These are phyloP conservation scores for Blepharisma stoltei DNA, from an alignment of 73 alveolate genomes.

Conservation along the genomic window DNA sequence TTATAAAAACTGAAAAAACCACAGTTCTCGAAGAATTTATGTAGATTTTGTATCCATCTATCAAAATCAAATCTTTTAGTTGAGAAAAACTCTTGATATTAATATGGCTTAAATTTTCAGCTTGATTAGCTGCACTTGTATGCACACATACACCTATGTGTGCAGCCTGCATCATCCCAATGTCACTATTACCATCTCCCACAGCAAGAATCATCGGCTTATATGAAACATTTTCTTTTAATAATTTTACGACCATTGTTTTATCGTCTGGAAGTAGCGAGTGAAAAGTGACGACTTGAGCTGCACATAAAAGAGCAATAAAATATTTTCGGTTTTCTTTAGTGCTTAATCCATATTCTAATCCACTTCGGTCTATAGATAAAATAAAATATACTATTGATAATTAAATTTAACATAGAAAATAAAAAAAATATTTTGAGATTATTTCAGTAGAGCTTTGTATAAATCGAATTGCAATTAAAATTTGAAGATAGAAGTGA, in stretches of 20 bases:
- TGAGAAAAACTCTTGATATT: background rate
- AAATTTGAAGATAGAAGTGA: background rate
- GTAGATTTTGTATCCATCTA: background rate
- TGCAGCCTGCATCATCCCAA: constrained; percentile 18
- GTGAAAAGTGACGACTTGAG: constrained; percentile 10
- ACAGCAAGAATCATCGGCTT: constrained; percentile 1
- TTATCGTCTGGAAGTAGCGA: constrained; percentile 8
- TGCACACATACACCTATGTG: background rate
- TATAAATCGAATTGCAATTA: background rate
- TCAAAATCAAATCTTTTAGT: background rate
- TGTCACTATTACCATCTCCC: constrained; percentile 20
- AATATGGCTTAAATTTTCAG: background rate
- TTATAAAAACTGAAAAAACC: background rate
- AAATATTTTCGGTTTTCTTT: background rate
- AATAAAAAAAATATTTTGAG: too few species aligned
- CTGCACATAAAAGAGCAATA: background rate
- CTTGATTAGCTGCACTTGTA: background rate
- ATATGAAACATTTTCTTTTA: background rate
- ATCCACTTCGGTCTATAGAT: background rate
- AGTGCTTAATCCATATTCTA: constrained; percentile 5
- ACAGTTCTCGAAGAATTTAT: background rate
- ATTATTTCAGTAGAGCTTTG: background rate
- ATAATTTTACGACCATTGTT: background rate
- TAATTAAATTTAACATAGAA: too few species aligned
- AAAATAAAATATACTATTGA: constrained; percentile 9